Percentiles rank a stretch among this genome's conserved stretches.
Evolutionary conservation across 2,329 filamentous ascomycete genomes (phyloP).

Genomic region (Penicillium polonicum): DNA sequence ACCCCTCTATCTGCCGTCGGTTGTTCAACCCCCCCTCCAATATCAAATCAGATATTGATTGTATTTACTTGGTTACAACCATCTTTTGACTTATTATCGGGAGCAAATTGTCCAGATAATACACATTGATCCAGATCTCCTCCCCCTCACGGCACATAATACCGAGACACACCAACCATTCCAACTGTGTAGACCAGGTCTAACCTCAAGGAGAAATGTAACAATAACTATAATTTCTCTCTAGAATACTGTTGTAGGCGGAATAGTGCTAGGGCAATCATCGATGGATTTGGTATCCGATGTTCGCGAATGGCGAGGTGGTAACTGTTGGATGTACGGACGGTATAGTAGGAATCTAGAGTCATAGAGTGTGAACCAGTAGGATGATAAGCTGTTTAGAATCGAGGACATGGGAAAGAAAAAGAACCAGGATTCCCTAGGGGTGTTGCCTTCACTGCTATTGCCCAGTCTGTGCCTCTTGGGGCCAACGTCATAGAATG

Average conservation of each 20-base stretch:
- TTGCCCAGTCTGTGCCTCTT: slow-evolving; percentile 26
- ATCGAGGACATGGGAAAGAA: not conserved
- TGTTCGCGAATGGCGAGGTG: slow-evolving; percentile 3
- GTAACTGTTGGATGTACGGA: not conserved
- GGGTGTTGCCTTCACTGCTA: slow-evolving; percentile 26
- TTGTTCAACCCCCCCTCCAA: not conserved
- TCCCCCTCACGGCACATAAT: slow-evolving; percentile 25
- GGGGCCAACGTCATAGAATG: slow-evolving; percentile 3
- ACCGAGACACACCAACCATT: slow-evolving; percentile 28
- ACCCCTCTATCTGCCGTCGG: not conserved
- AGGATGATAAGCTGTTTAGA: not conserved
- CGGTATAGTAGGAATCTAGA: slow-evolving; percentile 25
- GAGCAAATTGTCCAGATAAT: slow-evolving; percentile 26
- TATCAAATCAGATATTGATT: not conserved
- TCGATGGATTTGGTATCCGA: slow-evolving; percentile 24
- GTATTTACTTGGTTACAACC: slow-evolving; percentile 8
- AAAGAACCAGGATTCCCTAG: slow-evolving; percentile 1
- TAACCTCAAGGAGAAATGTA: slow-evolving; percentile 23
- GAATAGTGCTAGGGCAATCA: slow-evolving; percentile 8
- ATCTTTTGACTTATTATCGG: slow-evolving; percentile 11
- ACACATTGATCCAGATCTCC: slow-evolving; percentile 27
- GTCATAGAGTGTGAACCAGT: slow-evolving; percentile 22
- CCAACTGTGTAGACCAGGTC: slow-evolving; percentile 25
- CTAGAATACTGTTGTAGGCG: slow-evolving; percentile 14
- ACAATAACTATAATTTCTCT: slow-evolving; percentile 29